Conservation (phyloP, 1,284 basidiomycete genomes). For the Ustilago lituana region DNA sequence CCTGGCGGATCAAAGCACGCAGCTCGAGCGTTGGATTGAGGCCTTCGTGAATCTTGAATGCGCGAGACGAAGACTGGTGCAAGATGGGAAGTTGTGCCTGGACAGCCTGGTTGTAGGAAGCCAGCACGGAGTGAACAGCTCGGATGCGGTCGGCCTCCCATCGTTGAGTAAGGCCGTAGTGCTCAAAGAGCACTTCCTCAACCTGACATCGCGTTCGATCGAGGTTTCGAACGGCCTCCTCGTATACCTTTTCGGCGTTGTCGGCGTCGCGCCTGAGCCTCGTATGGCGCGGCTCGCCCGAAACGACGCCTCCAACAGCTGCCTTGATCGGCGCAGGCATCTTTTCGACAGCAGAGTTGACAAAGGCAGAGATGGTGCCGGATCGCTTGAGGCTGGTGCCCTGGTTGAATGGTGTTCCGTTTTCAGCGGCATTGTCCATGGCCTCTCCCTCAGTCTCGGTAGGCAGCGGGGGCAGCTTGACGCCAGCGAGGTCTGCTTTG, state of each 20-base stretch:
- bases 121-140: slow-evolving; percentile 58
- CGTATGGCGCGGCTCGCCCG: slow-evolving; percentile 55
- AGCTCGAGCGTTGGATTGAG: slow-evolving; percentile 39
- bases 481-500: slow-evolving; percentile 26
- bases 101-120: slow-evolving; percentile 45
- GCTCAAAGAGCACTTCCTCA: slow-evolving; percentile 61
- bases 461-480: slow-evolving; percentile 46
- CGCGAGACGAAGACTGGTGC: slow-evolving; percentile 27
- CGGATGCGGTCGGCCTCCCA: slow-evolving; percentile 61
- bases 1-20: slow-evolving; percentile 48
- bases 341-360: slow-evolving; percentile 56
- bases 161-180: slow-evolving; percentile 54
- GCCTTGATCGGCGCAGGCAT: slow-evolving; percentile 57
- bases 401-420: background rate
- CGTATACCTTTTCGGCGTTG: slow-evolving; percentile 56
- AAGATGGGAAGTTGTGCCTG: slow-evolving; percentile 27
- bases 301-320: slow-evolving; percentile 54
- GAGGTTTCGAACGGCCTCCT: slow-evolving; percentile 51
- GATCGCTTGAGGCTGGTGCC: slow-evolving; percentile 40
- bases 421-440: slow-evolving; percentile 2
- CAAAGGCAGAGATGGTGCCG: slow-evolving; percentile 52
- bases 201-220: slow-evolving; percentile 56
- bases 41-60: slow-evolving; percentile 31
- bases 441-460: slow-evolving; percentile 40
- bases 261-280: slow-evolving; percentile 62